Evolutionary conservation across 2,329 filamentous ascomycete genomes (phyloP), one percentile per base, ranked within the genome.

Genomic region (Ascochyta rabiei): DNA sequence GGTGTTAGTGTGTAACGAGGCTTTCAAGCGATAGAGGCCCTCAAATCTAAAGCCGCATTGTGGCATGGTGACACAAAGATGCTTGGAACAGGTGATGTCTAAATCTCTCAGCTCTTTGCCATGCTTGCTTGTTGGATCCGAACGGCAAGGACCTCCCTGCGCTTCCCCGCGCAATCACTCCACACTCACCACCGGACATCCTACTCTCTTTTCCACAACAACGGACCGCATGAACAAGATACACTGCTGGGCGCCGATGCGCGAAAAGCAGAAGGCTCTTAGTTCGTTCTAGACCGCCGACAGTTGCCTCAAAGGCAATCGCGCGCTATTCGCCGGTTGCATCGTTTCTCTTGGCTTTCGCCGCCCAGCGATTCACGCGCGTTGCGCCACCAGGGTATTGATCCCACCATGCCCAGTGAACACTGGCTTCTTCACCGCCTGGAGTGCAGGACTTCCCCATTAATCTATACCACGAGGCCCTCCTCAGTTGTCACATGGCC

Each of bases 311-410:
- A 6, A 41, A 10, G 31, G 24, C 19, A 18, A 54, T 51, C 33
- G 46, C 26, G 26, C 21, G 50, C 38, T 16, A 58, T 58, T 58
- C 46, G 56, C 44, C 41, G 34, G 47, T 40, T 45, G 45, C 45
- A 24, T 37, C 16, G 37, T 8, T 45, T 44, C 28, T 33, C 50
- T 55, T 56, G 51, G 47, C 52, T 55, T 38, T 45, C 35, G 45
- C 46, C 56, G 38, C 44, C 56, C 26, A 28, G 34, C 24, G n/a
- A 23, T 48, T 51, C 56, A 59, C 56, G 51, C 48, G 51, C 50
- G 18, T 40, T 54, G 24, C 48, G 56, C 56, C 56, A 59, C 56
- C 39, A 52, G 34, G 50, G n/a, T 55, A 34, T 31, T 31, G 24
- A 48, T 30, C 43, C 43, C 43, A 48, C 47, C 38, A 48, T 41